These are phyloP conservation scores for Citrus mangshanensis DNA, from an alignment of 345 rosid species.

Conservation along the genomic window DNA sequence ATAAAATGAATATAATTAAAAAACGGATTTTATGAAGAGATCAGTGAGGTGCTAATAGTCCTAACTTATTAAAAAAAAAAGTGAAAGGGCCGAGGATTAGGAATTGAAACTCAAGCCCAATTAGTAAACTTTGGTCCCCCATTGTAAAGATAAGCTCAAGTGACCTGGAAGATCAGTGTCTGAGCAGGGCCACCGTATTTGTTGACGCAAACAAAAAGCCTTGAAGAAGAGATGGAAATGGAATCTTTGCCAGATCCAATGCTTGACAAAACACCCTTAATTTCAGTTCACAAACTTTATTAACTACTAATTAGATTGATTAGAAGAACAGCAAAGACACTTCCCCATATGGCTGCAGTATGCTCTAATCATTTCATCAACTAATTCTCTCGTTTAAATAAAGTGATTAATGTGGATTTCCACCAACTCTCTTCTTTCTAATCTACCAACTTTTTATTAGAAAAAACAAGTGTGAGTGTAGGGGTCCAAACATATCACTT, in stretches of 20 bases:
- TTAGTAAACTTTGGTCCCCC: not conserved
- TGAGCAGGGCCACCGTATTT: not conserved
- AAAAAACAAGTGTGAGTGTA: not conserved
- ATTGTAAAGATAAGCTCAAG: too few species aligned
- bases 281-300: slow-evolving; percentile 1
- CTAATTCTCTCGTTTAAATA: not conserved
- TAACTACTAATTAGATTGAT: slow-evolving; percentile 12
- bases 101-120: not conserved
- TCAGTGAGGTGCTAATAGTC: fast-evolving
- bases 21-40: fast-evolving
- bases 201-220: not conserved
- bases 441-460: slow-evolving; percentile 6
- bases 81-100: too few species aligned
- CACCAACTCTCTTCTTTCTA: slow-evolving; percentile 20
- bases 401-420: slow-evolving; percentile 7
- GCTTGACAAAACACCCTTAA: slow-evolving; percentile 1
- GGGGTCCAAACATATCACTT: slow-evolving; percentile 28
- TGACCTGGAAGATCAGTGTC: not conserved
- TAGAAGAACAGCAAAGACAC: not conserved
- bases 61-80: too few species aligned
- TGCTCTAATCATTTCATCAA: slow-evolving; percentile 10
- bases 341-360: slow-evolving; percentile 7
- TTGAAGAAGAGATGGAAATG: not conserved
- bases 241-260: not conserved
- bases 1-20: fast-evolving